These are phyloP conservation scores for Picea sitchensis DNA, from an alignment of 75 land plant genomes.

Conservation along the genomic window DNA sequence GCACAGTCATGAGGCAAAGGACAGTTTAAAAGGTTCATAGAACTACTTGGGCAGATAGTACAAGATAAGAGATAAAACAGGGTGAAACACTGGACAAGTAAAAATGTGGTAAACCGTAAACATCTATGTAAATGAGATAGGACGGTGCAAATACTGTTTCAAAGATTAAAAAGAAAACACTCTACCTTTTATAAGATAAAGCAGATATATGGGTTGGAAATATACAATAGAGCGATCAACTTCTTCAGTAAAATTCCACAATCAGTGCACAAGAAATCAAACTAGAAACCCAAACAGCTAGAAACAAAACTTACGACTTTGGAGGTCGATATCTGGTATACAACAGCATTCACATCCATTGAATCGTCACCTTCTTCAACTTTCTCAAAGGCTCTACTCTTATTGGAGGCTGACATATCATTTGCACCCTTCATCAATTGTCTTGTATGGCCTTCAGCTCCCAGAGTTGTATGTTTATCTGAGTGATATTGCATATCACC, in stretches of 20 bases:
- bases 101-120: too few species aligned
- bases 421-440: constrained; percentile 12
- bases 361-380: constrained; percentile 19
- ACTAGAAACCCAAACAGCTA: background rate
- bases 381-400: constrained; percentile 24
- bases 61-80: too few species aligned
- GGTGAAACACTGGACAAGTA: too few species aligned
- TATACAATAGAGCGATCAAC: background rate
- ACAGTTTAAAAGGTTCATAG: too few species aligned
- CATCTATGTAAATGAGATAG: too few species aligned
- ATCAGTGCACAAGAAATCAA: background rate
- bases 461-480: constrained; percentile 24
- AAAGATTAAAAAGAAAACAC: too few species aligned
- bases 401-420: constrained; percentile 12
- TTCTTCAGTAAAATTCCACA: background rate
- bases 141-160: too few species aligned
- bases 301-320: background rate
- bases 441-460: constrained; percentile 25
- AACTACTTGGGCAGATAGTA: too few species aligned
- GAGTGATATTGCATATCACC: constrained; percentile 10
- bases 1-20: too few species aligned
- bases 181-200: too few species aligned
- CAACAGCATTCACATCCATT: background rate
- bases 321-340: background rate
- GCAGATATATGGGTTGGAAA: too few species aligned